These are phyloP conservation scores for Vigna angularis DNA, from an alignment of 306 rosid genomes.

Conservation along the genomic window DNA sequence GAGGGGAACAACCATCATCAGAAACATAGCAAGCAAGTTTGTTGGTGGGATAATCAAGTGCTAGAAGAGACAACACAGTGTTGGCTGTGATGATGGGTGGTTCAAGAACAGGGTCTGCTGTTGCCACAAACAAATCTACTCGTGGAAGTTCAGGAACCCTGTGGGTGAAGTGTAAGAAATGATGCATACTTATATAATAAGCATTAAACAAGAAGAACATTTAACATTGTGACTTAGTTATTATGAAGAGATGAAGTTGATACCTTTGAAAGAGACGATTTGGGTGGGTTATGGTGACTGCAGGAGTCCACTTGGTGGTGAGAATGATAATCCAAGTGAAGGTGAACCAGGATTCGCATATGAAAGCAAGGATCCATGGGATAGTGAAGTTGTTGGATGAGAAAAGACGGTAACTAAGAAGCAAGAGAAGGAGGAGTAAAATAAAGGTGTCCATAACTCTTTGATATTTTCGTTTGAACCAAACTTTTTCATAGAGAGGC, in stretches of 20 bases:
- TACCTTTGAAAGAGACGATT: constrained; percentile 53
- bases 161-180: background rate
- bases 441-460: constrained; percentile 37
- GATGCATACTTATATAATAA: background rate
- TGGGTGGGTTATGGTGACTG: constrained; percentile 52
- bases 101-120: constrained; percentile 67
- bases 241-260: too few species aligned
- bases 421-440: constrained; percentile 50
- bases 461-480: background rate
- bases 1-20: constrained; percentile 73
- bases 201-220: background rate
- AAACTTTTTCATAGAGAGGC: constrained; percentile 50
- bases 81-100: constrained; percentile 71
- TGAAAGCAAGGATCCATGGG: constrained; percentile 61
- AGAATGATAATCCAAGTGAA: constrained; percentile 51
- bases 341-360: constrained; percentile 73
- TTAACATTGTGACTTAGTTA: too few species aligned
- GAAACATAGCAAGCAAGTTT: constrained; percentile 82
- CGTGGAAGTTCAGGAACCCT: constrained; percentile 66
- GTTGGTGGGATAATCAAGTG: constrained; percentile 66
- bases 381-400: constrained; percentile 37
- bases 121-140: constrained; percentile 71
- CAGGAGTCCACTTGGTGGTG: constrained; percentile 60
- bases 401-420: constrained; percentile 53
- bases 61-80: constrained; percentile 72